Base-by-base conservation (phyloP, 1,139 yeast genomes). In the Saccharomyces hybrid region DNA sequence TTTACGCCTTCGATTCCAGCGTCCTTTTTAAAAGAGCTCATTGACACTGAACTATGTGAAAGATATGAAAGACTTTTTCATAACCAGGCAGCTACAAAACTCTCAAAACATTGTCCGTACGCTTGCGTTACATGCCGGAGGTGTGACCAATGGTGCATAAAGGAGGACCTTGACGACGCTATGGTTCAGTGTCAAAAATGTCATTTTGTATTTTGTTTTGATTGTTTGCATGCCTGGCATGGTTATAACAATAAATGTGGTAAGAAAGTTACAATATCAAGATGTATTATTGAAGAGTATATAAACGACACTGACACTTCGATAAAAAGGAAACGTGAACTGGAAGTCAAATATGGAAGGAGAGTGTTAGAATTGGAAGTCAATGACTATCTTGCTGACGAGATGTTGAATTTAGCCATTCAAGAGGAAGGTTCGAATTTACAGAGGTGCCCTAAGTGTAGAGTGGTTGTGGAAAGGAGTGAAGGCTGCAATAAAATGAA, bases 401-500 rank as follows among this genome's bases (percentile, higher is more conserved):
- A 71, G 55, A 62, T 78, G 48, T 77, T 84, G 61, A 73, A 76
- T 52, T 73, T 75, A 48, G 73, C 81, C 58, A 65, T 83, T 50
- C 66, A 64, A 16, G 70, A 71, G 8, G 75, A 73, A 23, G 72
- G 73, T 8, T 73, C 77, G 7, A 75, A 74, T 29, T 66, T 80
- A 51, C 73, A 70, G 9, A 69, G 72, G 51, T 84, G 89, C 60
- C 89, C 91, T 0, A 70, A 70, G 2, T 84, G 90, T 62, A 66
- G 67, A 9, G 65, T 78, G 0, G 78, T 78, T 2, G 78, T 82
- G n/a, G 83, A 83, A 57, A 76, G 81, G 59, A 70, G 77, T 14
- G 86, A 81, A 61, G 90, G 90, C 2, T 84, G 90, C 65, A 83
- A 84, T 63, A 83, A 82, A 62, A 83, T 84, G 85, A 75, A 73